Evolutionary conservation across 495 filamentous ascomycete species (phyloP).

Genomic region (Extremus antarcticus): DNA sequence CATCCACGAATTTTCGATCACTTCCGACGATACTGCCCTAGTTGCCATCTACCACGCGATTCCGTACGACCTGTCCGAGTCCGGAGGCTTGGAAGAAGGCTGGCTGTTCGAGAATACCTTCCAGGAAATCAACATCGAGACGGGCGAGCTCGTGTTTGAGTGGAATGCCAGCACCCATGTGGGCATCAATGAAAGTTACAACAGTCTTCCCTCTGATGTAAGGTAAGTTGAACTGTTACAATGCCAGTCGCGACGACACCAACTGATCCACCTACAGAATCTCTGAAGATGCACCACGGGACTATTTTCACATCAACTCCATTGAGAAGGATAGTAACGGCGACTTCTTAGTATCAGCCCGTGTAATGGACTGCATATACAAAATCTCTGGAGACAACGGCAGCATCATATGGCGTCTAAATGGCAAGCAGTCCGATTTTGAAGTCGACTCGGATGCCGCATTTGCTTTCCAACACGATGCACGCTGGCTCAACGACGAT

Average conservation of each 20-base stretch:
- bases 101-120: neutral
- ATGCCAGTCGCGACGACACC: neutral
- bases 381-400: slow-evolving; percentile 11
- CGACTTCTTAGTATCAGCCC: slow-evolving; percentile 18
- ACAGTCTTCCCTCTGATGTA: neutral
- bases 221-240: neutral
- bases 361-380: slow-evolving; percentile 14
- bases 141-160: slow-evolving; percentile 40
- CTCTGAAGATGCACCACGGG: slow-evolving; percentile 25
- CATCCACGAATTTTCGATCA: neutral
- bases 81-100: neutral
- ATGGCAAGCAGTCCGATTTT: slow-evolving; percentile 2
- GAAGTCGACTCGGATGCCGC: slow-evolving; percentile 1
- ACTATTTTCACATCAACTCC: slow-evolving; percentile 32
- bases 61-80: neutral
- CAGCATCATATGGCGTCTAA: slow-evolving; percentile 18
- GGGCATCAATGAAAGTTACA: neutral
- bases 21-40: neutral
- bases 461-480: slow-evolving; percentile 13
- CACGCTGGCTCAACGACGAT: neutral
- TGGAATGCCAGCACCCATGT: slow-evolving; percentile 24
- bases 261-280: neutral
- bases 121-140: slow-evolving; percentile 38
- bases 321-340: slow-evolving; percentile 17
- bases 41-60: neutral